These are phyloP conservation scores for Penicillium sp. DNA, from an alignment of 2,329 filamentous ascomycete genomes.

Conservation along the genomic window DNA sequence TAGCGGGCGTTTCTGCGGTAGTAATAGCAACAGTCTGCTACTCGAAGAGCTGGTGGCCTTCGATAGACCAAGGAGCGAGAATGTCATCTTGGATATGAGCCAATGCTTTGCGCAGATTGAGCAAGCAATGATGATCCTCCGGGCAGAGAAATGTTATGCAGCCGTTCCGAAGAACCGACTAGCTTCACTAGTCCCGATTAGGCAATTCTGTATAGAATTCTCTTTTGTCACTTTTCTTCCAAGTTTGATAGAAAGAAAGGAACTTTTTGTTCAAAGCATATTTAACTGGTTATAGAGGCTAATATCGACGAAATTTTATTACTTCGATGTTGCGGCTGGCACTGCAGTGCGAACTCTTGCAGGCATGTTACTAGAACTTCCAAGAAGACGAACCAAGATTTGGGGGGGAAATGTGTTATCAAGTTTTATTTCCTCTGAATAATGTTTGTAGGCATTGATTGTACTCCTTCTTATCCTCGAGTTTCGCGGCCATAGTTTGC, in stretches of 20 bases:
- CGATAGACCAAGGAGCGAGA: constrained; percentile 20
- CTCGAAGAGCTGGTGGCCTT: constrained; percentile 22
- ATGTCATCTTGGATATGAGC: neutral
- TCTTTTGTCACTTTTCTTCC: neutral
- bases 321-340: neutral
- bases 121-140: neutral
- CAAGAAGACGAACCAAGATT: no score
- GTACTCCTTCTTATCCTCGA: no score
- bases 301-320: neutral
- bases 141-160: neutral
- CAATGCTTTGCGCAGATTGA: neutral
- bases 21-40: constrained; percentile 14
- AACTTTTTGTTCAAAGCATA: neutral
- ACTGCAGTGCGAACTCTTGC: no score
- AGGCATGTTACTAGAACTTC: neutral
- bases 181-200: neutral
- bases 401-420: no score
- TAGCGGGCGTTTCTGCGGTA: constrained; percentile 19
- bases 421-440: no score
- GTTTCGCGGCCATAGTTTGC: no score
- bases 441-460: no score
- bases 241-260: neutral
- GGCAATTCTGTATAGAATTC: neutral
- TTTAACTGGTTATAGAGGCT: neutral
- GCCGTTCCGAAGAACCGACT: neutral